Base-by-base conservation (phyloP, 805 yeast genomes). In the Candida namnaoensis region DNA sequence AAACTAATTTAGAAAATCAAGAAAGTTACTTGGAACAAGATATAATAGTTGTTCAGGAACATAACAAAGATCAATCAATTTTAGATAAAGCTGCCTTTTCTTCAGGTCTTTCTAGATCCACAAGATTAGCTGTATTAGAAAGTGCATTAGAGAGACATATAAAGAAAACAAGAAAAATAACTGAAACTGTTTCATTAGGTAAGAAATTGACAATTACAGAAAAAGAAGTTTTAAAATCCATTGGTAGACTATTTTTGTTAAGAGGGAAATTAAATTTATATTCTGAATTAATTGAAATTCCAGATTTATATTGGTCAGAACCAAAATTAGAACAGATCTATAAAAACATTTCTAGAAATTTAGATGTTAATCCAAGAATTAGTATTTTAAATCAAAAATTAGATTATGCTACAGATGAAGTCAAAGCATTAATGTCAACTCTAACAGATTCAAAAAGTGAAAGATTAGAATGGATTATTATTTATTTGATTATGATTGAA, bases 251-350 rank as follows among this genome's bases (percentile, higher is more conserved):
- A 23, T 75, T 90, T 48, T 64, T 86, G 36, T 65, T 90, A 12
- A 66, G 97, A 45, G 96, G 95, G 1, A 82, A 82, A 49, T 69
- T 90, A 49, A 90, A 90, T 51, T 64, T 90, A 30, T 88, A 90
- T 59, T 83, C 91, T 9, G 96, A 88, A 53, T 69, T 90, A 44
- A 86, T 87, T 28, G 96, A 88, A 51, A 87, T 95, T 0, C 97
- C 97, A 0, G 97, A 90, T 58, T 62, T 88, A 36, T 90, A 88
- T 60, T 90, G 97, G 97, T 75, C 87, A 37, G 96, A 88, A 55
- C 95, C 96, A 1, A 77, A 78, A 32, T 65, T 90, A 41, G 97
- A 90, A 55, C 71, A 71, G 41, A 77, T 88, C 9, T 90, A 87
- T 59, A 74, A 79, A 38, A 71, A 76, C 15, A 78, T 87, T 7